Evolutionary conservation across 208 protist species (phyloP).

Genomic region (Leishmania tarentolae): DNA sequence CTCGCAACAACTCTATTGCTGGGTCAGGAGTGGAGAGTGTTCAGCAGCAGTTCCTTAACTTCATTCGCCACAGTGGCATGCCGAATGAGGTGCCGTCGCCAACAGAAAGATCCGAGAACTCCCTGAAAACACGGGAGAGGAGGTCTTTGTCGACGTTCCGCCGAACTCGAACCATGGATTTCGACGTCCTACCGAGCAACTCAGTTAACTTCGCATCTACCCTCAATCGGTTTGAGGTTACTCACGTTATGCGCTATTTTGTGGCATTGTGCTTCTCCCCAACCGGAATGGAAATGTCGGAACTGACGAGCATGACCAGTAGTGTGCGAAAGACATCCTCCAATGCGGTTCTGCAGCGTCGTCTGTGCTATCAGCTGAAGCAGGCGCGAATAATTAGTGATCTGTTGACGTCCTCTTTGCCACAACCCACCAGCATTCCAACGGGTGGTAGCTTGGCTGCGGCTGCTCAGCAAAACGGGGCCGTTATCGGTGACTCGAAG

Average conservation of each 20-base stretch:
- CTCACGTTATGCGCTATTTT: slow-evolving; percentile 34
- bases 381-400: slow-evolving; percentile 21
- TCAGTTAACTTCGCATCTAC: slow-evolving; percentile 20
- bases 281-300: not conserved
- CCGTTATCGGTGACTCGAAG: slow-evolving; percentile 17
- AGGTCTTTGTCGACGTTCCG: slow-evolving; percentile 13
- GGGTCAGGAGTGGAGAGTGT: slow-evolving; percentile 12
- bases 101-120: slow-evolving; percentile 23
- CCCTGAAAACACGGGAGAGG: slow-evolving; percentile 17
- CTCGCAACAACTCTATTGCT: slow-evolving; percentile 8
- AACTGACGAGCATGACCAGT: slow-evolving; percentile 15
- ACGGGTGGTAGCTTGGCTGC: not conserved
- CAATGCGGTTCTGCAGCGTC: slow-evolving; percentile 23
- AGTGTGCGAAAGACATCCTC: slow-evolving; percentile 1
- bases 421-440: slow-evolving; percentile 10
- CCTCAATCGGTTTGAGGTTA: slow-evolving; percentile 31
- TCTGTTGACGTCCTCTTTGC: slow-evolving; percentile 15
- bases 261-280: slow-evolving; percentile 31
- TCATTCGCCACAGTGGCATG: slow-evolving; percentile 23
- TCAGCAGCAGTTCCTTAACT: slow-evolving; percentile 29
- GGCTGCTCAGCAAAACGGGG: slow-evolving; percentile 7
- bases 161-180: slow-evolving; percentile 27
- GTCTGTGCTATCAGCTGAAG: slow-evolving; percentile 24
- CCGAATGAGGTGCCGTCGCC: slow-evolving; percentile 14
- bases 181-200: slow-evolving; percentile 15